These are phyloP conservation scores for Lichtheimia corymbifera DNA, from an alignment of 371 early-diverging fungal genomes.

Conservation along the genomic window DNA sequence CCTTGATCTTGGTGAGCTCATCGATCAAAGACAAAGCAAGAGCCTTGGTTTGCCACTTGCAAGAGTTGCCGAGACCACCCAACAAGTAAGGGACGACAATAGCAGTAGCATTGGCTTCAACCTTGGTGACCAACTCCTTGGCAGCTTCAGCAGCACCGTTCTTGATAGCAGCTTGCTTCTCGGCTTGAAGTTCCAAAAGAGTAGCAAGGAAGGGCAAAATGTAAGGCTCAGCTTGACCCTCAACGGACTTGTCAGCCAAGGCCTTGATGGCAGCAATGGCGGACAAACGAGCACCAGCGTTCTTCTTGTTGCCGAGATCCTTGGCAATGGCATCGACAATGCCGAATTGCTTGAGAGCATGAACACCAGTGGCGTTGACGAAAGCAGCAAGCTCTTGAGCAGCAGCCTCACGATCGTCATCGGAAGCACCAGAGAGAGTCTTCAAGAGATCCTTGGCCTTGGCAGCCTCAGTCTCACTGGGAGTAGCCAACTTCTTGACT, in stretches of 20 bases:
- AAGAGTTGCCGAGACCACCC: constrained; percentile 61
- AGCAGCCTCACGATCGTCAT: constrained; percentile 55
- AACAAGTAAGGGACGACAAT: constrained; percentile 61
- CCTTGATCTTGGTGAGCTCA: constrained; percentile 54
- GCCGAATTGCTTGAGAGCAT: constrained; percentile 54
- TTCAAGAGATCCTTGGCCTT: constrained; percentile 41
- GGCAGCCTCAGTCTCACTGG: constrained; percentile 36
- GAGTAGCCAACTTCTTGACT: constrained; percentile 39
- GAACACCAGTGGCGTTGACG: constrained; percentile 54
- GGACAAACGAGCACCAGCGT: constrained; percentile 62
- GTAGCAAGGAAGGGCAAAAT: constrained; percentile 53
- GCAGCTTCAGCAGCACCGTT: constrained; percentile 57
- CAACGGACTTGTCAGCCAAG: constrained; percentile 43
- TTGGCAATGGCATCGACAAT: constrained; percentile 57
- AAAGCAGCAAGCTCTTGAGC: constrained; percentile 55
- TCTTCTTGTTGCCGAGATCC: constrained; percentile 66
- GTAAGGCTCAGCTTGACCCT: constrained; percentile 64
- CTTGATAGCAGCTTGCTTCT: constrained; percentile 64
- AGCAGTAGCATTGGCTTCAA: constrained; percentile 57
- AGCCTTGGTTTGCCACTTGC: constrained; percentile 80
- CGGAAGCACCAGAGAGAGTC: constrained; percentile 56
- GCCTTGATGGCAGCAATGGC: constrained; percentile 64
- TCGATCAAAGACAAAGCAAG: constrained; percentile 60
- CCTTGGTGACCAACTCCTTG: constrained; percentile 45
- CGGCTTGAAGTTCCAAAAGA: constrained; percentile 65